phyloP scores from a whole-genome alignment of 176 grass and related monocot species.

The Guadua angustifolia region DNA sequence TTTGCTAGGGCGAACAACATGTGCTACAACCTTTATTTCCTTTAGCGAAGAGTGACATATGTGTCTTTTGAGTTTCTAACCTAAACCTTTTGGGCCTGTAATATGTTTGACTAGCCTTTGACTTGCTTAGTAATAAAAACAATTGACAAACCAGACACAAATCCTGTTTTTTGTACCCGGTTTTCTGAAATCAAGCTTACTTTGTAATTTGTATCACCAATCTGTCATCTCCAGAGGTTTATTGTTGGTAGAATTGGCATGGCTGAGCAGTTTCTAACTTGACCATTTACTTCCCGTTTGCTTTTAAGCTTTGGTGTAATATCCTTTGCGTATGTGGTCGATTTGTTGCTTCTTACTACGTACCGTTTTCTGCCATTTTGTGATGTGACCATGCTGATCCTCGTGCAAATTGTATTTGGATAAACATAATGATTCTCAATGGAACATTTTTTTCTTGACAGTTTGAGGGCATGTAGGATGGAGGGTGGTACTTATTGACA shows the following conservation, averaged over 20 bases:
- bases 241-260: not conserved
- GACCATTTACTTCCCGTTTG: not conserved
- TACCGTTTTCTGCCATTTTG: not conserved
- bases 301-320: not conserved
- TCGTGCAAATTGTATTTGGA: not conserved
- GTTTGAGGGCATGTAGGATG: constrained; percentile 40
- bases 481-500: not conserved
- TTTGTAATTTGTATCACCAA: not conserved
- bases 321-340: not conserved
- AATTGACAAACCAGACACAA: not conserved
- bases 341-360: not conserved
- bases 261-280: not conserved
- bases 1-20: not conserved
- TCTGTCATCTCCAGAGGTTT: not conserved
- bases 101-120: not conserved
- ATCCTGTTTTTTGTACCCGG: not conserved
- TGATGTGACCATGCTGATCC: not conserved
- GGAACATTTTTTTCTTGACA: constrained; percentile 29
- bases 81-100: not conserved
- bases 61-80: not conserved
- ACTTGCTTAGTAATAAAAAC: not conserved
- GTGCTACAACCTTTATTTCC: not conserved
- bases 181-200: not conserved
- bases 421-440: not conserved
- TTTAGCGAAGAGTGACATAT: not conserved